Evolutionary conservation across 2,329 filamentous ascomycete genomes (phyloP).

Genomic region (Aurifilum marmelostoma): DNA sequence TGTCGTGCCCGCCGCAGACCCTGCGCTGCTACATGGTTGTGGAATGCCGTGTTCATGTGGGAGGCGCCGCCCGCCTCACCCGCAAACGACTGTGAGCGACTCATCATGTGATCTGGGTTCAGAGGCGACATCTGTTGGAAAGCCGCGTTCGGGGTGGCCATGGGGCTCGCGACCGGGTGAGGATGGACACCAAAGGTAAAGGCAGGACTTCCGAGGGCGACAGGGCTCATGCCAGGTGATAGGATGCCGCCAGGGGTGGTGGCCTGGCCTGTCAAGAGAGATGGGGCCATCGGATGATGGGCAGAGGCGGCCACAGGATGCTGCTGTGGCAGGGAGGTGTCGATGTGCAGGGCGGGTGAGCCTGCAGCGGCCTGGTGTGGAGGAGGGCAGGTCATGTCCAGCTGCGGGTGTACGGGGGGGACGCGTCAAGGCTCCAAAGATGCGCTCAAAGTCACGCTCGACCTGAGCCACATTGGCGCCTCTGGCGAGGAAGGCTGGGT

Average conservation of each 20-base stretch:
- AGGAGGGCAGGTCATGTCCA: neutral
- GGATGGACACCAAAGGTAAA: neutral
- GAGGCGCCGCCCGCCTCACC: neutral
- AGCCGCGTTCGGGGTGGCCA: neutral
- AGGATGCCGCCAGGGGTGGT: neutral
- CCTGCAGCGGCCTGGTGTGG: neutral
- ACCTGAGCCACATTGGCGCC: slow-evolving; percentile 16
- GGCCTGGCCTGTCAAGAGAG: neutral
- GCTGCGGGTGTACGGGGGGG: neutral
- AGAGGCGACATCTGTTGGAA: neutral
- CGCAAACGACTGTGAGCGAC: slow-evolving; percentile 1
- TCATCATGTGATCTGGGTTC: neutral
- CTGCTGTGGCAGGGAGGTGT: neutral
- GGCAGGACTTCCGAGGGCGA: neutral
- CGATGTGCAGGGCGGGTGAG: neutral
- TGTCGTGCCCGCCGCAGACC: neutral
- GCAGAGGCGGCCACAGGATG: neutral
- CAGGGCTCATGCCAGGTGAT: neutral
- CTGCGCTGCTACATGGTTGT: neutral
- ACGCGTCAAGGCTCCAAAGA: slow-evolving; percentile 13
- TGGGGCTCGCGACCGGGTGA: neutral
- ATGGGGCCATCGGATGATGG: neutral
- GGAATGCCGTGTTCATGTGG: neutral
- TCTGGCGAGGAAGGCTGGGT: slow-evolving; percentile 10
- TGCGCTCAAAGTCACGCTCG: slow-evolving; percentile 19